phyloP scores from a whole-genome alignment of 2,329 filamentous ascomycete genomes.

The Davidsoniella eucalypti region DNA sequence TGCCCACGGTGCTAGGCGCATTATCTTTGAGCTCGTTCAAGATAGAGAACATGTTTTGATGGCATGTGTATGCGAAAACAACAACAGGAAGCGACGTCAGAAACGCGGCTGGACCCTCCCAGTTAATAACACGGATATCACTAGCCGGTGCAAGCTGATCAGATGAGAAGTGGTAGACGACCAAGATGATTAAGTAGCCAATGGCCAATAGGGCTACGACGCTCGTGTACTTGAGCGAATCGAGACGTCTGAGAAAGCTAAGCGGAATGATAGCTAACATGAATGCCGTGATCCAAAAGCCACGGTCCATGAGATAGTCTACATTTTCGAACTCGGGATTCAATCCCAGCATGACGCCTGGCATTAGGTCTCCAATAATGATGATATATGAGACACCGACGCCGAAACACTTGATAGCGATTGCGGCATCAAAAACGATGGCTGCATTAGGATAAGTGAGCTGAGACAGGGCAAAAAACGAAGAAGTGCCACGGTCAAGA shows the following conservation, averaged over 20 bases:
- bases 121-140: constrained; percentile 57
- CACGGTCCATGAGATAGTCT: constrained; percentile 68
- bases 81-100: constrained; percentile 85
- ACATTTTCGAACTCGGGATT: constrained; percentile 41
- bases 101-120: constrained; percentile 62
- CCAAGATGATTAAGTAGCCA: constrained; percentile 79
- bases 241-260: constrained; percentile 76
- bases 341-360: constrained; percentile 76
- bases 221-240: constrained; percentile 95
- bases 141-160: constrained; percentile 62
- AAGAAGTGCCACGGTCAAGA: constrained; percentile 71
- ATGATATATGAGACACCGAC: constrained; percentile 96
- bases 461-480: constrained; percentile 93
- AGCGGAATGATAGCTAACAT: constrained; percentile 93
- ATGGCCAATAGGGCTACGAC: constrained; percentile 83
- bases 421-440: constrained; percentile 87
- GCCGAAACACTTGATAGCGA: constrained; percentile 95
- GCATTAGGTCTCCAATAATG: constrained; percentile 97
- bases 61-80: constrained; percentile 98
- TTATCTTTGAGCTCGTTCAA: constrained; percentile 86
- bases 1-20: constrained; percentile 55
- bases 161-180: constrained; percentile 79
- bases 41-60: constrained; percentile 99
- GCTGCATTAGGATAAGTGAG: constrained; percentile 93
- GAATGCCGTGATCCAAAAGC: constrained; percentile 97